Evolutionary conservation across 805 yeast genomes (phyloP), one percentile per base, ranked within the genome.

Genomic region (Yarrowia bubula): DNA sequence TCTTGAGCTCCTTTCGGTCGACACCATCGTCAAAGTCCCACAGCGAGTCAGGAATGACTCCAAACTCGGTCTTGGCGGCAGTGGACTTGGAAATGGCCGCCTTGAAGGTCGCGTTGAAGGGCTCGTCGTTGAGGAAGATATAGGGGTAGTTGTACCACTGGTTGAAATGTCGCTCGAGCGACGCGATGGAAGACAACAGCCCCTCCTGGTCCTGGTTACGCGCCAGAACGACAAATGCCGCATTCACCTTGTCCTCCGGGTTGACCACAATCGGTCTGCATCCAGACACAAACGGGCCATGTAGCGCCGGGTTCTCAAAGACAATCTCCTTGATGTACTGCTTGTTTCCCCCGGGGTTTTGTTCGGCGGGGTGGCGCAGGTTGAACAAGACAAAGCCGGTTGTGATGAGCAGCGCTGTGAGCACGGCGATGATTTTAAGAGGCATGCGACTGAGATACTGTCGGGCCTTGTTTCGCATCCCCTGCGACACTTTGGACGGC

Each of bases 61-160:
- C 98, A 78, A 92, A 95, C 70, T 86, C 84, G 11, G 88, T 87
- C 18, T 80, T 73, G 0, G 92, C 84, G 9, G 80, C 77, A 4
- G 95, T 87, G 63, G 83, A 77, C 47, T 79, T 73, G 13, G 69
- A 61, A 0, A 91, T 86, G 1, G 79, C 76, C 1, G 70, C 71
- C 70, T 82, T 84, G 75, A 95, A 95, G 17, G 85, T 82, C 1
- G 83, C 82, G 22, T 81, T 79, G 71, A 93, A 92, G 15, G 84
- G 86, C 66, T 83, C 92, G 74, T 93, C 90, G 73, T 92, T 93
- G 17, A 95, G 75, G 70, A 95, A 90, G 1, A 90, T 87, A 87
- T 96, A 95, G 0, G 97, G 98, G 73, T 95, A 95, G 69, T 88
- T 83, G 75, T 81, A 95, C 96, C 97, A 91, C 71, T 92, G 92